phyloP scores from a whole-genome alignment of 2,329 filamentous ascomycete species.

The Lecanicillium sp. region DNA sequence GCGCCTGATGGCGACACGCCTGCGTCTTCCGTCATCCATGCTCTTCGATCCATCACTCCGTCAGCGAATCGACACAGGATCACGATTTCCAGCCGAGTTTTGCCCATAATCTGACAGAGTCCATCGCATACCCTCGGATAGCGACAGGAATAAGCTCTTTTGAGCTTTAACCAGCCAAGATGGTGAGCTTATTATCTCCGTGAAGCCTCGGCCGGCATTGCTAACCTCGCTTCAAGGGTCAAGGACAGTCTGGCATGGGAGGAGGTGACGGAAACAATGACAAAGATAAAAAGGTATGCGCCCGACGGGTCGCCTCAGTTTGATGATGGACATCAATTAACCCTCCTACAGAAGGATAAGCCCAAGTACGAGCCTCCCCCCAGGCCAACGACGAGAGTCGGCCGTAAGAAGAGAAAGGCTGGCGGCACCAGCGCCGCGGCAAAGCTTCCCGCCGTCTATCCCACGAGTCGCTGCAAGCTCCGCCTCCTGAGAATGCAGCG shows the following conservation, averaged over 20 bases:
- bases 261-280: conserved; percentile 72
- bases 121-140: background rate
- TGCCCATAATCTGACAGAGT: conserved; percentile 7
- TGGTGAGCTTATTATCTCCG: conserved; percentile 20
- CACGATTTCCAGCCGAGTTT: conserved; percentile 10
- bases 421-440: conserved; percentile 89
- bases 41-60: conserved; percentile 15
- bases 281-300: conserved; percentile 84
- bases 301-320: background rate
- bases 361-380: conserved; percentile 99
- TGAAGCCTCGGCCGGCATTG: too few relatives aligned
- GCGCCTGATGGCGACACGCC: conserved; percentile 29
- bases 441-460: conserved; percentile 90
- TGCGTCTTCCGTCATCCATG: conserved; percentile 26
- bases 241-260: conserved; percentile 82
- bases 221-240: conserved; percentile 48
- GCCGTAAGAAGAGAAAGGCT: conserved; percentile 96
- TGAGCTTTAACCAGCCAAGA: conserved; percentile 24
- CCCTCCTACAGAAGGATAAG: conserved; percentile 78
- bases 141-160: conserved; percentile 13
- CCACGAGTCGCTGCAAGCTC: conserved; percentile 95
- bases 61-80: conserved; percentile 15
- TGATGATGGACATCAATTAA: conserved; percentile 8
- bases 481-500: conserved; percentile 96
- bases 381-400: conserved; percentile 91